Evolutionary conservation across 306 rosid genomes (phyloP), one percentile per base, ranked within the genome.

Genomic region (Trifolium repens): DNA sequence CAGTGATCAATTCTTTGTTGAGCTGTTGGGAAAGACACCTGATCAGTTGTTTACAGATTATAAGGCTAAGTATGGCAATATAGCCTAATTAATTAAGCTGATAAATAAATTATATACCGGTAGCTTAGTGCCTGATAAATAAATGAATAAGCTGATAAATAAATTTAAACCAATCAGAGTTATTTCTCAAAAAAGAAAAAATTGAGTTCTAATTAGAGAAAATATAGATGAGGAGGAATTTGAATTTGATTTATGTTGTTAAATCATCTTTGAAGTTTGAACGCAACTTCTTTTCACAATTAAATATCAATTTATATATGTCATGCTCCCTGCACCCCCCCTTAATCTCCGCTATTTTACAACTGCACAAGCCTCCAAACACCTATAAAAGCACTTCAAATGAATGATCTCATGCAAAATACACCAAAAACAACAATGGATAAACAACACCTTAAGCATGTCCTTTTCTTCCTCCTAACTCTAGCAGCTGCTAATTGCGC

Each of bases 11-110:
- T 83, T 52, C 52, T 86, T 88, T 67, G 49, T 54, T 49, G 69
- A 84, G 76, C 1, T 88, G 1, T 60, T 88, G 4, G 87, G 90
- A 13, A 74, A 84, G 43, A 16, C 63, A 0, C 91, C 88, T 49
- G 84, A 86, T 62, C 86, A 84, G 76, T 81, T 90, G 0, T 88
- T 91, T 92, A 70, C 35, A 4, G 92, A 88, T 5, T 88, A 88
- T 60, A 88, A 88, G 79, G 89, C 86, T 17, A 71, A 71, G 67
- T 81, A 78, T 58, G 88, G 83, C 55, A 76, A 80, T 43, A 30
- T 43, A 27, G 32, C 68, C n/a, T 66, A 32, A 16, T 30, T 52
- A 62, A 44, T 37, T 37, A 37, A 39, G 9, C 9, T 11, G 27
- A 12, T 16, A 4, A 49, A 9, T 49, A 68, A 34, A 52, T 22